Evolutionary conservation across 1,284 basidiomycete genomes (phyloP), one percentile per base, ranked within the genome.

Genomic region (Leccinum griseonigrum): DNA sequence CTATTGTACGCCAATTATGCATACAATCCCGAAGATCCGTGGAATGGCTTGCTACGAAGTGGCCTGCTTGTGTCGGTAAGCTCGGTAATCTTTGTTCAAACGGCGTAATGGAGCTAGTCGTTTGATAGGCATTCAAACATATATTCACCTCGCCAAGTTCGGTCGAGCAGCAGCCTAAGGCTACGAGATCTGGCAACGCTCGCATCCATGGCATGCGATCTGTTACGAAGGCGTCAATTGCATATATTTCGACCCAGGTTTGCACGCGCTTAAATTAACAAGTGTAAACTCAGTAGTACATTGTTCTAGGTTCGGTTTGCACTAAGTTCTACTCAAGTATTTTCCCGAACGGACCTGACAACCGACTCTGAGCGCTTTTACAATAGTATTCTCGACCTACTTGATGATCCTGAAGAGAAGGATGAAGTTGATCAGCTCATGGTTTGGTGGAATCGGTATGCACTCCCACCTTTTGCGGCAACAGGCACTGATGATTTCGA

Each of bases 101-200:
- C 2, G 8, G 52, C 0, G 16, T 10, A 22, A 53, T 0, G 1
- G 16, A 7, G 31, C 2, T 28, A 22, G 13, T 53, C 13, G 31
- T 13, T 53, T n/a, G 26, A 54, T 16, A 62, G 58, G 61, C 54
- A 22, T 62, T 38, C 26, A 62, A 50, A 3, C 61, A 62, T 38
- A 57, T 60, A 56, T 13, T 38, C 26, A 54, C 53, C 10, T 54
- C n/a, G 29, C 53, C 53, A 26, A 54, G 53, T 36, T 54, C 53
- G 1, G 53, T 54, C 22, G 56, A 18, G 28, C 53, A 54, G 13
- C 32, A 58, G 14, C 57, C 54, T 0, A 62, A 59, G 50, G 60
- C 60, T 14, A 62, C 50, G n/a, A 28, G 16, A 52, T 52, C 50
- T n/a, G 50, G 50, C 3, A 52, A 52, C 13, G 28, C 50, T 3